A percentile compares a stretch with the other conserved stretches of the same genome.
These are phyloP conservation scores for Russula dissimulans DNA, from an alignment of 768 basidiomycete genomes.

Conservation along the genomic window DNA sequence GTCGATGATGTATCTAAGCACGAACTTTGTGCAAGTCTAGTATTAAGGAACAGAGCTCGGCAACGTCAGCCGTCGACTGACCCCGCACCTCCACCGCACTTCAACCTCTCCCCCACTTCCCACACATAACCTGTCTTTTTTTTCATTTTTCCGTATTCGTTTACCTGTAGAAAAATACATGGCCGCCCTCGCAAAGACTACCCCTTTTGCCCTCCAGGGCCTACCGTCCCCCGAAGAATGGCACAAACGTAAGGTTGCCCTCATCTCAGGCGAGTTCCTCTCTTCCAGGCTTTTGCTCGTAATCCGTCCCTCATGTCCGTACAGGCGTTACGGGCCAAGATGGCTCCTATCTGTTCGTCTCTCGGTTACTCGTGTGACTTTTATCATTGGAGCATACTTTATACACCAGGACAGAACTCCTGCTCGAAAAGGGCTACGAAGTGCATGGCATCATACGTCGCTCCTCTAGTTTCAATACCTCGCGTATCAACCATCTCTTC, in stretches of 20 bases:
- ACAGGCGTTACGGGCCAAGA: slow-evolving; percentile 94
- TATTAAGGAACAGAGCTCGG: too few relatives aligned
- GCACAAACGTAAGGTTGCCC: slow-evolving; percentile 83
- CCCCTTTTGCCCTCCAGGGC: slow-evolving; percentile 33
- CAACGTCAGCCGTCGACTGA: not conserved
- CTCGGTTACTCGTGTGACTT: slow-evolving; percentile 13
- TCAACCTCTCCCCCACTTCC: not conserved
- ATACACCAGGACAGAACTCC: slow-evolving; percentile 59
- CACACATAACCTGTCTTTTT: not conserved
- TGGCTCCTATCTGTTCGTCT: slow-evolving; percentile 82
- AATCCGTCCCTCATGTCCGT: slow-evolving; percentile 11
- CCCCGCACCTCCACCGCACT: not conserved
- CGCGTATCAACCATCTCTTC: slow-evolving; percentile 88
- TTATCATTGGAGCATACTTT: not conserved
- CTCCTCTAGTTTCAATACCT: slow-evolving; percentile 97
- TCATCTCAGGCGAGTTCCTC: slow-evolving; percentile 64
- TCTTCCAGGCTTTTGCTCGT: slow-evolving; percentile 2
- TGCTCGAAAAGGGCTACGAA: slow-evolving; percentile 81
- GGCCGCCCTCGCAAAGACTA: slow-evolving; percentile 28
- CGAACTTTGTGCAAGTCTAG: too few relatives aligned
- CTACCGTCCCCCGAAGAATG: slow-evolving; percentile 76
- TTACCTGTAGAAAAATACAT: slow-evolving; percentile 24
- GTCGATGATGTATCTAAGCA: too few relatives aligned
- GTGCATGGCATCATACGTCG: slow-evolving; percentile 95
- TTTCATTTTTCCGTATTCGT: not conserved